phyloP scores from a whole-genome alignment of 805 yeast species.

The Yarrowia sp. region DNA sequence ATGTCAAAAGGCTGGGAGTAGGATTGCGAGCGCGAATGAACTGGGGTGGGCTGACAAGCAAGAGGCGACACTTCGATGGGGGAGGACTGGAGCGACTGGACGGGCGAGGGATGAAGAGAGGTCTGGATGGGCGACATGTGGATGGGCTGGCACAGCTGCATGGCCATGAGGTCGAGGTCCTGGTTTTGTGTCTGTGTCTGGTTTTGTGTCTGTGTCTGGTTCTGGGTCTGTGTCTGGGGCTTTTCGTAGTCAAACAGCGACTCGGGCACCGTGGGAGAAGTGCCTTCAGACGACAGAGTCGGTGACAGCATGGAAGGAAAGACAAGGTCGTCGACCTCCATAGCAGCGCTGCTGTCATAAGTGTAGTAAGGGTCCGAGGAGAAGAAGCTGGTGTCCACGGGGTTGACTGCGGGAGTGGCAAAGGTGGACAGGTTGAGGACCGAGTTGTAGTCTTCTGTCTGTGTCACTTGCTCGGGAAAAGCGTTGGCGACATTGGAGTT shows the following conservation, averaged over 20 bases:
- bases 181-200: too few species aligned
- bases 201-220: too few species aligned
- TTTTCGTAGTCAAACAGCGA: background rate
- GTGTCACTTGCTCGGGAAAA: background rate
- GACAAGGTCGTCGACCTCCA: background rate
- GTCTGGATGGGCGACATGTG: background rate
- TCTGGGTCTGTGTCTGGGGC: too few species aligned
- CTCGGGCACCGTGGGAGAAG: background rate
- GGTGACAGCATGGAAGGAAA: slow-evolving; percentile 19
- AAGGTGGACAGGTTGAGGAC: background rate
- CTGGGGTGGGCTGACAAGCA: slow-evolving; percentile 2
- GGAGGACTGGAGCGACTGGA: background rate
- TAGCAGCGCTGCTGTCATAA: background rate
- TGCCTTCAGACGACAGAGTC: background rate
- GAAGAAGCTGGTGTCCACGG: background rate
- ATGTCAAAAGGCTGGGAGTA: background rate
- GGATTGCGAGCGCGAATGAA: background rate
- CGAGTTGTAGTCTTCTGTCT: background rate
- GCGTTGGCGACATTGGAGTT: background rate
- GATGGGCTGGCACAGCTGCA: background rate
- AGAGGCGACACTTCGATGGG: background rate
- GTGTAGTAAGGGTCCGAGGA: slow-evolving; percentile 2
- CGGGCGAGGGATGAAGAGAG: background rate
- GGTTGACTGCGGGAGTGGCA: background rate
- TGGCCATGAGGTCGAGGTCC: background rate